phyloP scores from a whole-genome alignment of 164 flowering plant genomes.

The Nymphaea colorata region DNA sequence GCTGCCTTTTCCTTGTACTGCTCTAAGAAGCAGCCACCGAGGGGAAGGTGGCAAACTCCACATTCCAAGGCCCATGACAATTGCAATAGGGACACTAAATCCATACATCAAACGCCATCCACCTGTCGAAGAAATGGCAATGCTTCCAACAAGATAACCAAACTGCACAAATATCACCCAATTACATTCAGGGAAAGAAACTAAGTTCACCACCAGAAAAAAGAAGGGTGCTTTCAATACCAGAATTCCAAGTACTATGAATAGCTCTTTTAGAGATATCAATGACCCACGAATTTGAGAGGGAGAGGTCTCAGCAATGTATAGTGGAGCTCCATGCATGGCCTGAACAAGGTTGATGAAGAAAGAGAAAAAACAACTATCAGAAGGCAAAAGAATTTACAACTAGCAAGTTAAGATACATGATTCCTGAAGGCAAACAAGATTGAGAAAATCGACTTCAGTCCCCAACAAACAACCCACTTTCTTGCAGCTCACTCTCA shows the following conservation, averaged over 20 bases:
- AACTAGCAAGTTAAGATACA: too few relatives aligned
- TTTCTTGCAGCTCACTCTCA: too few relatives aligned
- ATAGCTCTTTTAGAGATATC: constrained; percentile 79
- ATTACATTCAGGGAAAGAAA: too few relatives aligned
- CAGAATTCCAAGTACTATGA: constrained; percentile 89
- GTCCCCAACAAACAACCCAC: too few relatives aligned
- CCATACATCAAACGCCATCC: constrained; percentile 98
- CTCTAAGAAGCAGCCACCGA: constrained; percentile 88
- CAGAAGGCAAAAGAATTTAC: background rate
- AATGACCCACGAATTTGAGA: constrained; percentile 91
- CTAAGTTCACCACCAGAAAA: background rate
- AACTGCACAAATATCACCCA: constrained; percentile 30
- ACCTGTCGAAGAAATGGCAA: constrained; percentile 53
- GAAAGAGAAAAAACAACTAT: background rate
- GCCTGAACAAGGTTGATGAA: constrained; percentile 35
- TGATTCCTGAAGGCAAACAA: too few relatives aligned
- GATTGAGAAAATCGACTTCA: too few relatives aligned
- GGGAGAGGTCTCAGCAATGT: constrained; percentile 92
- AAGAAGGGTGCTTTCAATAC: constrained; percentile 20
- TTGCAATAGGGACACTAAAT: constrained; percentile 58
- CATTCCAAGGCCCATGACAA: constrained; percentile 81
- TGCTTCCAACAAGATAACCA: constrained; percentile 83
- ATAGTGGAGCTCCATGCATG: constrained; percentile 97
- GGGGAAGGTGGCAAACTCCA: constrained; percentile 85
- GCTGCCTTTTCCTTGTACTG: constrained; percentile 74